Evolutionary conservation across 1,284 basidiomycete genomes (phyloP).

Genomic region (Cyathus pygmaeus): DNA sequence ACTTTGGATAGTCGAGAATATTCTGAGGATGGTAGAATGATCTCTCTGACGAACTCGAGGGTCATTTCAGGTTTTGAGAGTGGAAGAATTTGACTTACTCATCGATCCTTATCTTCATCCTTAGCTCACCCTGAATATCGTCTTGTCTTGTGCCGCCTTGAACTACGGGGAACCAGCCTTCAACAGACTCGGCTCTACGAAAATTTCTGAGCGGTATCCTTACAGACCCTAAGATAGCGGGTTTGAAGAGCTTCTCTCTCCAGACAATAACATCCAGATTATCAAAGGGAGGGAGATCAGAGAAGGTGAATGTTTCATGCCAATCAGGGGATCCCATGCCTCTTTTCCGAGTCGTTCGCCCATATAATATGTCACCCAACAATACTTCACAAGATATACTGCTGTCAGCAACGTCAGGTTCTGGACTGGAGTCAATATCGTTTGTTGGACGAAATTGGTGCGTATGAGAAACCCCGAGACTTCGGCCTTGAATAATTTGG

Average conservation of each 20-base stretch:
- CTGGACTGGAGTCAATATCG: slow-evolving; percentile 42
- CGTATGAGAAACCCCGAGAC: slow-evolving; percentile 61
- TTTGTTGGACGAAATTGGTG: slow-evolving; percentile 17
- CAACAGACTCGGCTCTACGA: slow-evolving; percentile 73
- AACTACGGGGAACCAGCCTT: slow-evolving; percentile 86
- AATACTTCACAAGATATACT: slow-evolving; percentile 78
- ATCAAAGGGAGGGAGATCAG: slow-evolving; percentile 78
- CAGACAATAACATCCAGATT: slow-evolving; percentile 70
- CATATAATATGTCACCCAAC: slow-evolving; percentile 70
- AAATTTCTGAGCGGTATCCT: slow-evolving; percentile 75
- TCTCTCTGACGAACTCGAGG: slow-evolving; percentile 60
- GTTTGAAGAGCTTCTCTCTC: slow-evolving; percentile 71
- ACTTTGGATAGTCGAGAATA: slow-evolving; percentile 69
- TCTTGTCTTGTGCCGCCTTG: slow-evolving; percentile 56
- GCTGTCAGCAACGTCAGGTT: slow-evolving; percentile 67
- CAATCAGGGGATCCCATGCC: slow-evolving; percentile 74
- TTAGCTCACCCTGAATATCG: slow-evolving; percentile 74
- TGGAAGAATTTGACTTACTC: slow-evolving; percentile 64
- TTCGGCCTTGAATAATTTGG: slow-evolving; percentile 73
- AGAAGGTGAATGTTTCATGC: slow-evolving; percentile 80
- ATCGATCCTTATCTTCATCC: slow-evolving; percentile 75
- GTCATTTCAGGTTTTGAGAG: background rate
- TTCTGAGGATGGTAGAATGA: slow-evolving; percentile 70
- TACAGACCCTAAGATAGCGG: slow-evolving; percentile 67
- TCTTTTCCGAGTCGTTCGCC: slow-evolving; percentile 77